Conservation (phyloP, 2,329 filamentous ascomycete genomes). For the Aureobasidium namibiae region DNA sequence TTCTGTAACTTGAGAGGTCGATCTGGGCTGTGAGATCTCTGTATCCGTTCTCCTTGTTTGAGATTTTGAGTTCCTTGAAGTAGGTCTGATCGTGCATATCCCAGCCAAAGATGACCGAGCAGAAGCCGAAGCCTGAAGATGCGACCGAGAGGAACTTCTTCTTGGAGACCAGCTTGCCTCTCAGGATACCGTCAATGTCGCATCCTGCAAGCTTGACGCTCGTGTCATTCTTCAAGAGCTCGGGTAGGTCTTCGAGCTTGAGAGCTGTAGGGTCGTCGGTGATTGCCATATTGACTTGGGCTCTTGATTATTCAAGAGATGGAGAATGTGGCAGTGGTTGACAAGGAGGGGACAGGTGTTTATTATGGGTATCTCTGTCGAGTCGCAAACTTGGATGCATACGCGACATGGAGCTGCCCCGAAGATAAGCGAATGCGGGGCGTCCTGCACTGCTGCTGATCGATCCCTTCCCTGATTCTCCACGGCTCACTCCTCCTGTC, state of each 20-base stretch:
- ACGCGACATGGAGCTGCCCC: neutral
- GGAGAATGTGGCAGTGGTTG: neutral
- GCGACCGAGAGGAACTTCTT: slow-evolving; percentile 83
- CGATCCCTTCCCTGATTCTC: neutral
- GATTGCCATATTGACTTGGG: slow-evolving; percentile 23
- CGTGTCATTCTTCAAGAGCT: slow-evolving; percentile 60
- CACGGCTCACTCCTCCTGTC: neutral
- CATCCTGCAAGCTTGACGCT: slow-evolving; percentile 82
- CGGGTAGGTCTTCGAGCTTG: slow-evolving; percentile 57
- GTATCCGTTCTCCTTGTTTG: slow-evolving; percentile 86
- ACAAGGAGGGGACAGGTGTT: neutral
- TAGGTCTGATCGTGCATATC: slow-evolving; percentile 95
- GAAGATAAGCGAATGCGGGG: slow-evolving; percentile 10
- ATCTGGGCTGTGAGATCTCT: slow-evolving; percentile 75
- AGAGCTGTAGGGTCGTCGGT: slow-evolving; percentile 33
- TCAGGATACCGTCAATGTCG: slow-evolving; percentile 78
- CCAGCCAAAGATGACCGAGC: slow-evolving; percentile 91
- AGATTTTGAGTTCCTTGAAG: slow-evolving; percentile 73
- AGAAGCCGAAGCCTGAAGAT: slow-evolving; percentile 81
- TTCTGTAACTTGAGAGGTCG: slow-evolving; percentile 66
- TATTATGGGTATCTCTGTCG: neutral
- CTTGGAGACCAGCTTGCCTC: slow-evolving; percentile 87
- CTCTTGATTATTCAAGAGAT: too few relatives aligned
- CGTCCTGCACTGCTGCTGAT: neutral
- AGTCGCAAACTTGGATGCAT: neutral